Base-by-base conservation (phyloP, 2,329 filamentous ascomycete species). In the Endothia cerciana region DNA sequence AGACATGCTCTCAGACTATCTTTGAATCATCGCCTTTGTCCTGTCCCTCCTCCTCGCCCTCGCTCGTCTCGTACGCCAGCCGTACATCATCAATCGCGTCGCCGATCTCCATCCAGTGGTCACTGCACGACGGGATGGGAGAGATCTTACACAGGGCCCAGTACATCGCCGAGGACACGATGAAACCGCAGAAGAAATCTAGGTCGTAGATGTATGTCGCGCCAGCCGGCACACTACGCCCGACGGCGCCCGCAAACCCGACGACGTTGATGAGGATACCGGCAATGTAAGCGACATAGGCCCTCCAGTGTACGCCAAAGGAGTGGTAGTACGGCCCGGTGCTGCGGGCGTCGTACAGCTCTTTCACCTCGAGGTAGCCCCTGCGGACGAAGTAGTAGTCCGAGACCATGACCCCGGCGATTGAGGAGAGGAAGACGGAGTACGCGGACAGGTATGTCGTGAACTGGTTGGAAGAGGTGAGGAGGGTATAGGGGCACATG, bases 261-360 rank as follows among this genome's bases (percentile, higher is more conserved):
- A 97, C 92, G 4, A 97, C 91, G 72, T 97, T 97, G 81, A 97
- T 90, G 5, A 95, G 75, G 68, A 97, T 96, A 15, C 93, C 93
- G 1, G 86, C 81, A 66, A 97, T 85, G 75, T 97, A 97, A 0
- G 94, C 91, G 0, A 82, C 85, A 72, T 97, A 97, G 1, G 87
- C 94, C 51, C 92, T 89, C 91, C 91, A 95, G 75, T 94, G 87
- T 75, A 96, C 79, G 25, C 94, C 94, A 59, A 78, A 85, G 0
- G 80, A 87, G 78, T 84, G 95, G 77, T 85, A 94, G 78, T 97
- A 97, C 0, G 87, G 90, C 0, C 87, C 87, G 0, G 78, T 80
- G 64, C 81, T 83, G 63, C 87, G 87, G 11, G 86, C 90, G 61
- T 90, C 89, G 81, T 97, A 97, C 0, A 97, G 85, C 64, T 92